Base-by-base conservation (phyloP, 164 flowering plant genomes). In the Litsea cubeba region DNA sequence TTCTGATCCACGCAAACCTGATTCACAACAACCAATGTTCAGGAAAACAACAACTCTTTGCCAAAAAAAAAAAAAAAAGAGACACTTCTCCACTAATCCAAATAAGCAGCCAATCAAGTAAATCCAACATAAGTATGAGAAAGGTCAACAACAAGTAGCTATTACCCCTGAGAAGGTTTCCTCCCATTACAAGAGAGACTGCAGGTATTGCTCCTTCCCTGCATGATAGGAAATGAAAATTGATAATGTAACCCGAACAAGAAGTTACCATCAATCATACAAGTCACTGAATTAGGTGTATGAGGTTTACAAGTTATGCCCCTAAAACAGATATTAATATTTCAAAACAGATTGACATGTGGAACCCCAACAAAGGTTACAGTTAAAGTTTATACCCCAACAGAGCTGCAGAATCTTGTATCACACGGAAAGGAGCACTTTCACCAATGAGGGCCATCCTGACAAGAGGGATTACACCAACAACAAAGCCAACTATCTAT, bases 171-270 rank as follows among this genome's bases (percentile, higher is more conserved):
- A 84, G 77, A 50, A 91, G 94, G 81, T 91, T 91, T 58, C 83
- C 96, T 71, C 96, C 96, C 62, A 91, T 6, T 28, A 93, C 83
- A 49, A 93, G 79, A 12, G 91, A 87, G 50, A 84, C 10, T 51
- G 83, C 57, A 68, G 98, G 96, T 63, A 91, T 85, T 14, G 94
- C 89, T 69, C 85, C 96, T 64, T 91, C 88, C 72, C 98, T 93
- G 87, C 75, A 73, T 67, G 35, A 6, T 23, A 71, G 8, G 58
- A 66, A 63, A 46, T 40, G 25, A 28, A 57, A 58, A 30, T 25
- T 4, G 30, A 23, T 64, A 12, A 64, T 64, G 24, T 10, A 64
- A 2, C 5, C 12, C 24, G 25, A 63, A 64, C 14, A 64, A 23
- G 17, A 23, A 23, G 67, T 64, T 64, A 20, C 5, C 67, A 64